phyloP scores from a whole-genome alignment of 2,329 filamentous ascomycete species.

The Penicillium occitanis region DNA sequence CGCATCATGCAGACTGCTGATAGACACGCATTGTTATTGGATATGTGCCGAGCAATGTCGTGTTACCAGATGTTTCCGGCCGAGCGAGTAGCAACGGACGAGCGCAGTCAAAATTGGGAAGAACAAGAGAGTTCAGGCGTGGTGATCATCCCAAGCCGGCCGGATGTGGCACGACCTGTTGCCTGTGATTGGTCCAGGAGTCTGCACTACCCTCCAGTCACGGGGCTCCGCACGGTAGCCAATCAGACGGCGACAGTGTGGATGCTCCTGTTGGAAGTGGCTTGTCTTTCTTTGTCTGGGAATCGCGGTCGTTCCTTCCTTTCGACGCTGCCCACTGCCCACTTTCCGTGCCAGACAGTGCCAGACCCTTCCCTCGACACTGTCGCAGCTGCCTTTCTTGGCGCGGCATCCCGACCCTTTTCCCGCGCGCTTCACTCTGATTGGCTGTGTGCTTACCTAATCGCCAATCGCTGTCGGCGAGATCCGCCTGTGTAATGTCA shows the following conservation, averaged over 20 bases:
- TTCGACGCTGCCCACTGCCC: not conserved
- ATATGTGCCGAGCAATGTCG: not conserved
- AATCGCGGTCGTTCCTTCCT: not conserved
- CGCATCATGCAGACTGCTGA: not conserved
- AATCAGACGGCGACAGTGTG: not conserved
- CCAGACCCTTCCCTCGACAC: too few relatives aligned
- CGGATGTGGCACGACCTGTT: conserved; percentile 6
- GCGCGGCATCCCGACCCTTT: conserved; percentile 11
- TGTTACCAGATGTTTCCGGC: not conserved
- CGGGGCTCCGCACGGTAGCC: not conserved
- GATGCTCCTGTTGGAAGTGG: not conserved
- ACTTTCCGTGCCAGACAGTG: not conserved
- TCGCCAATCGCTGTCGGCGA: not conserved
- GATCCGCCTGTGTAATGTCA: not conserved
- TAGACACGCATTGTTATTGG: not conserved
- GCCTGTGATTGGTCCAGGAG: not conserved
- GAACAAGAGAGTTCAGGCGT: not conserved
- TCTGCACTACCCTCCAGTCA: not conserved
- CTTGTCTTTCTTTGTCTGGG: conserved; percentile 8
- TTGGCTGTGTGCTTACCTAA: not conserved
- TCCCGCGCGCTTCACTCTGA: not conserved
- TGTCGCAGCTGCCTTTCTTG: not conserved
- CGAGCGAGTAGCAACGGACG: not conserved
- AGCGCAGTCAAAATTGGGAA: not conserved
- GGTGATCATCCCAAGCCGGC: conserved; percentile 10